Base-by-base conservation (phyloP, 805 yeast species). In the Wickerhamiella vanderwaltii region DNA sequence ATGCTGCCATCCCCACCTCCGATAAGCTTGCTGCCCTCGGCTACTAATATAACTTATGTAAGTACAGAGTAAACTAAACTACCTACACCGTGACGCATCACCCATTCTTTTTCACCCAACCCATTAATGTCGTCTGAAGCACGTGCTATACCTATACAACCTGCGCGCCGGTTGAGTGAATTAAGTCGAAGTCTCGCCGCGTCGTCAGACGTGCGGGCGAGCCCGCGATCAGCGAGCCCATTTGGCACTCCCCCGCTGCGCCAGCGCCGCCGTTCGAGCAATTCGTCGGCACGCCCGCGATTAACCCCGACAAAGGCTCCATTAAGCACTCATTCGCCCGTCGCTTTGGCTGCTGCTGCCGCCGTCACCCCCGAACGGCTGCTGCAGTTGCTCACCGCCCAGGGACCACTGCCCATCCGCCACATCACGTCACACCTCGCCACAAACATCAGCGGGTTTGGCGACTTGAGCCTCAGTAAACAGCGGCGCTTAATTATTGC, bases 1-100 rank as follows among this genome's bases (percentile, higher is more conserved):
- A 73, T 66, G 79, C 85, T 63, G 66, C 91, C 55, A 72, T 94
- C 59, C 91, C 84, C 63, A 94, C 76, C 65, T 78, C 94, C 61
- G 72, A 84, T 74, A 75, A 87, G 75, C 83, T 91, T 67, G 94
- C 96, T 68, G 71, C 93, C 65, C 73, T 91, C 63, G 99, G 99
- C 73, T 91, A 91, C 81, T 91, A 88, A 79, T 17, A 16, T 38
- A 38, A 38, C 28, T 37, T 37, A 37, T 37, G 33, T 37, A 37
- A 33, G 26, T 19, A 20, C 23, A 23, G 11, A 23, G n/a, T n/a
- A n/a, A n/a, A n/a, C n/a, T n/a, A n/a, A n/a, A n/a, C n/a, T n/a
- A n/a, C n/a, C n/a, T n/a, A n/a, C n/a, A n/a, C n/a, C n/a, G n/a
- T n/a, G n/a, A n/a, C n/a, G n/a, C n/a, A n/a, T n/a, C n/a, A n/a